Conservation (phyloP, 2,329 filamentous ascomycete species). For the Talaromyces islandicus region DNA sequence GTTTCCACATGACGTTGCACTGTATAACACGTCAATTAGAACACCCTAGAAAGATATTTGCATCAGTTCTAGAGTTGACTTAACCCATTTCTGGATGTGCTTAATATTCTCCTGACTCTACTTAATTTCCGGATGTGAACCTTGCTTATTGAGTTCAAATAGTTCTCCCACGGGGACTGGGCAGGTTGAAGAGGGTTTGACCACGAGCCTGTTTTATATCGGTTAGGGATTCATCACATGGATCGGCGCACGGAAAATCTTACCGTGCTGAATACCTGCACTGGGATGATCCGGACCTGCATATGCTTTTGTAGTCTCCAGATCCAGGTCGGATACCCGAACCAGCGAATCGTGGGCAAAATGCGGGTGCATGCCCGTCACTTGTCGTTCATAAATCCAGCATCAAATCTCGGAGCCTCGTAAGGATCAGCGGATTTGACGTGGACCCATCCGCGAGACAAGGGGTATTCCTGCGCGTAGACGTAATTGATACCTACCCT, state of each 20-base stretch:
- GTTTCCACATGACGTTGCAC: constrained; percentile 69
- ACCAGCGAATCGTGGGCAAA: constrained; percentile 66
- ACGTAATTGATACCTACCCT: background rate
- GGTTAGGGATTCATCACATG: background rate
- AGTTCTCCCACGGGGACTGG: constrained; percentile 42
- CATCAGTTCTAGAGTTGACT: constrained; percentile 12
- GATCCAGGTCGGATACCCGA: constrained; percentile 65
- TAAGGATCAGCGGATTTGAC: constrained; percentile 68
- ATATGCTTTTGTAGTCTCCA: constrained; percentile 69
- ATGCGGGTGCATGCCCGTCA: constrained; percentile 61
- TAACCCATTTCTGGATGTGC: constrained; percentile 59
- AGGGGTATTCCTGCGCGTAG: constrained; percentile 57
- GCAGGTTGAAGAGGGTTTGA: constrained; percentile 54
- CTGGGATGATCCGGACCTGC: constrained; percentile 66
- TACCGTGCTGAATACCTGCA: constrained; percentile 66
- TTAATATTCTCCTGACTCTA: constrained; percentile 53
- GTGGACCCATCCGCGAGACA: constrained; percentile 66
- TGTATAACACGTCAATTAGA: background rate
- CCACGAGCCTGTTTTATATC: constrained; percentile 47
- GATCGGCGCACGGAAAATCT: background rate
- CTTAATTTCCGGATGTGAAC: constrained; percentile 57
- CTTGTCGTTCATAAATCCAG: constrained; percentile 79
- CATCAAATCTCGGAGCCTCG: constrained; percentile 69
- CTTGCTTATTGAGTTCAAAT: constrained; percentile 58
- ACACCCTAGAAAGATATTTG: background rate